Percentiles rank a stretch among this genome's conserved stretches.
phyloP scores from a whole-genome alignment of 208 protist species.

The Acanthamoeba culbertsoni region DNA sequence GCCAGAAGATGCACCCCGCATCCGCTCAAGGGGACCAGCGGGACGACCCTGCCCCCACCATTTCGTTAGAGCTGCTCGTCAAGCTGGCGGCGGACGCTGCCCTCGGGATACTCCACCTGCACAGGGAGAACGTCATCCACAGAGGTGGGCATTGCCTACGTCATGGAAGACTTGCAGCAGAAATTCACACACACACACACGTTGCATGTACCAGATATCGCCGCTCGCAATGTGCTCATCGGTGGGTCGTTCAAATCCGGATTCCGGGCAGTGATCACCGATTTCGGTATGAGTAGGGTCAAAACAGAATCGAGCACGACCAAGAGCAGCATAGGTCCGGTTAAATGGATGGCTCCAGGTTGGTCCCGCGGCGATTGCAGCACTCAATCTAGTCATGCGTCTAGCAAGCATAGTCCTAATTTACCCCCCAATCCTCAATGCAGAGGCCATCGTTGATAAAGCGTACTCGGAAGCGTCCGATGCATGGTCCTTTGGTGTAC shows the following conservation, averaged over 20 bases:
- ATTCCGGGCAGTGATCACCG: constrained; percentile 5
- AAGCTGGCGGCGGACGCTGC: constrained; percentile 43
- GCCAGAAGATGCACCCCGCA: background rate
- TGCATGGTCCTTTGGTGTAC: constrained; percentile 57
- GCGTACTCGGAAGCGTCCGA: constrained; percentile 52
- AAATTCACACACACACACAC: too few relatives aligned
- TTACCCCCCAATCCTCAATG: background rate
- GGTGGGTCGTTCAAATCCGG: background rate
- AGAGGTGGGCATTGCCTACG: too few relatives aligned
- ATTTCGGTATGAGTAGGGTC: constrained; percentile 44
- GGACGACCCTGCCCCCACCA: background rate
- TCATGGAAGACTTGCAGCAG: too few relatives aligned
- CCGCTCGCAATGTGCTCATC: constrained; percentile 50
- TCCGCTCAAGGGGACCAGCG: background rate
- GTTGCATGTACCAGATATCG: background rate
- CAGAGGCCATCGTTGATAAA: constrained; percentile 48
- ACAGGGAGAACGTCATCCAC: constrained; percentile 48
- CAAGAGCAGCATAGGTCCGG: constrained; percentile 30
- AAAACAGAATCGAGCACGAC: background rate
- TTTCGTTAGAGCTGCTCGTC: constrained; percentile 14
- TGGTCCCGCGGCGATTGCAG: background rate
- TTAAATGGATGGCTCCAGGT: constrained; percentile 61
- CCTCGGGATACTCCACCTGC: constrained; percentile 35
- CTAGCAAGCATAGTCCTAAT: background rate
- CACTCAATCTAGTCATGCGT: background rate